A percentile compares a stretch with the other conserved stretches of the same genome.
Evolutionary conservation across 768 basidiomycete genomes (phyloP).

Genomic region (Psilocybe tampanensis): DNA sequence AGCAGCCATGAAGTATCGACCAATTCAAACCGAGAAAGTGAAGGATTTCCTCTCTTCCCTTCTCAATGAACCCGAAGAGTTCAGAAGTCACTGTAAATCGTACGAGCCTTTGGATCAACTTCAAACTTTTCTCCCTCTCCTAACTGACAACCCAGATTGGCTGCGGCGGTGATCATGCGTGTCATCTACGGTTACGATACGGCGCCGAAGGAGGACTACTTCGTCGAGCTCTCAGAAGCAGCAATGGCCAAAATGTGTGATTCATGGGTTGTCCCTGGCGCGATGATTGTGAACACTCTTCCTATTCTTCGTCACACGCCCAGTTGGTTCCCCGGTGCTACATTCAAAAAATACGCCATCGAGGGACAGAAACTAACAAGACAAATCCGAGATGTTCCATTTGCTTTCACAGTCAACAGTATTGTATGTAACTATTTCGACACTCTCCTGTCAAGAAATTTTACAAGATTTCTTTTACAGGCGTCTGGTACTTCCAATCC

Average conservation of each 20-base stretch:
- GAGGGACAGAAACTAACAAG: constrained; percentile 13
- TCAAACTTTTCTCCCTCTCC: background rate
- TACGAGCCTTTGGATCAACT: background rate
- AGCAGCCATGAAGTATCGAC: background rate
- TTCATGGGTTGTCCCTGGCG: constrained; percentile 21
- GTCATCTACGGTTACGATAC: constrained; percentile 37
- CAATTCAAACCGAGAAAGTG: constrained; percentile 11
- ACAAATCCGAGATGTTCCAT: constrained; percentile 22
- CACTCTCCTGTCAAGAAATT: too few species aligned
- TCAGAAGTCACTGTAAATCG: constrained; percentile 15
- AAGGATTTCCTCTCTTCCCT: constrained; percentile 32
- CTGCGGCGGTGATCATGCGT: constrained; percentile 35
- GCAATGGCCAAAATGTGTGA: constrained; percentile 17
- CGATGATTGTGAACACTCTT: constrained; percentile 25
- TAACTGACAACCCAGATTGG: constrained; percentile 24
- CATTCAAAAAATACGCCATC: constrained; percentile 22
- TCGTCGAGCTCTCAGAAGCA: constrained; percentile 21
- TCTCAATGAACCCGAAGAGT: constrained; percentile 16
- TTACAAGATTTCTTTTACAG: too few species aligned
- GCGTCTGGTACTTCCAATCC: constrained; percentile 11
- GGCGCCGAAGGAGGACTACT: constrained; percentile 22
- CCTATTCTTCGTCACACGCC: constrained; percentile 29
- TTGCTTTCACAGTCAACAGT: constrained; percentile 19
- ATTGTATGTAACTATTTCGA: constrained; percentile 25
- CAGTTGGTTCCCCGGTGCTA: constrained; percentile 34